Percentiles rank a stretch among this genome's conserved stretches.
These are phyloP conservation scores for Kazachstania taianensis DNA, from an alignment of 805 yeast genomes.

Conservation along the genomic window DNA sequence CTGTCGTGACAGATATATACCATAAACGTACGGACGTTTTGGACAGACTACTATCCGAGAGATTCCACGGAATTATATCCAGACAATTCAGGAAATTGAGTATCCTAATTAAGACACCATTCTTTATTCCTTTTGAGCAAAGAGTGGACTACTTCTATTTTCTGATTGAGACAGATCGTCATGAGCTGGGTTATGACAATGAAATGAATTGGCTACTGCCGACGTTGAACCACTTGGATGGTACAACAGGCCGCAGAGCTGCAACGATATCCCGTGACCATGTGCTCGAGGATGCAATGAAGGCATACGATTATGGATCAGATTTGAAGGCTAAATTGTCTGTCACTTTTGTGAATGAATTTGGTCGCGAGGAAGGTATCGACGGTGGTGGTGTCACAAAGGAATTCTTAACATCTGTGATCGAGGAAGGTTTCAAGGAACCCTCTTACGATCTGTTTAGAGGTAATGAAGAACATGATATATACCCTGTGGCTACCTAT, in stretches of 20 bases:
- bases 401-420: slow-evolving; percentile 71
- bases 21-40: slow-evolving; percentile 2
- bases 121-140: slow-evolving; percentile 63
- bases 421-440: slow-evolving; percentile 51
- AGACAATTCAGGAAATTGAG: slow-evolving; percentile 32
- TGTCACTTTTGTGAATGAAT: slow-evolving; percentile 60
- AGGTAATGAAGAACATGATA: slow-evolving; percentile 42
- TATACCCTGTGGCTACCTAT: slow-evolving; percentile 45
- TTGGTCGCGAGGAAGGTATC: slow-evolving; percentile 75
- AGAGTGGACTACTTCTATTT: slow-evolving; percentile 66
- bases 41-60: neutral
- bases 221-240: slow-evolving; percentile 22
- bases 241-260: slow-evolving; percentile 33
- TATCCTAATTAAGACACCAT: slow-evolving; percentile 59
- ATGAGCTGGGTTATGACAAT: slow-evolving; percentile 7
- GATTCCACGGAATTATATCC: slow-evolving; percentile 6
- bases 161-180: slow-evolving; percentile 47
- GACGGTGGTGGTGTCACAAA: slow-evolving; percentile 97
- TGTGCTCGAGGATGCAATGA: slow-evolving; percentile 66
- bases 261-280: slow-evolving; percentile 61
- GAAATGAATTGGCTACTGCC: slow-evolving; percentile 3
- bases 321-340: slow-evolving; percentile 48
- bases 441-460: slow-evolving; percentile 32
- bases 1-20: slow-evolving; percentile 1
- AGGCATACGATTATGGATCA: slow-evolving; percentile 45